Base-by-base conservation (phyloP, 208 protist genomes). In the Leishmania amazonensis region DNA sequence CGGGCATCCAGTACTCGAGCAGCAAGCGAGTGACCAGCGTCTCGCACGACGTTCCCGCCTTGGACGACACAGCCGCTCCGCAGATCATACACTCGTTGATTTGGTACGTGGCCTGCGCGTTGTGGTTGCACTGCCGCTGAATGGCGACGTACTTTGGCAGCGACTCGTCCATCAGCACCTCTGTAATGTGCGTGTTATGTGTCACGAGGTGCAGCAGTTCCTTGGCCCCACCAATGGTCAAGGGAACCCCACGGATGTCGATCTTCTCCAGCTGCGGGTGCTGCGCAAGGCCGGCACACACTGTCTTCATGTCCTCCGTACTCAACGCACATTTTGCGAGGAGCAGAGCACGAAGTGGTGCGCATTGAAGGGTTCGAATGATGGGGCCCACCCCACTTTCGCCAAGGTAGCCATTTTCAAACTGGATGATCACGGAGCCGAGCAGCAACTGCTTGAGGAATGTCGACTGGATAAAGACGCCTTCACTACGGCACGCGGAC, bases 401-500 rank as follows among this genome's bases (percentile, higher is more conserved):
- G 5, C 95, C 95, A 28, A 97, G 81, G 83, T 97, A 97, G 58
- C 90, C 90, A 79, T 96, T 90, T 62, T 93, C 86, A 76, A 97
- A 96, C 72, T 94, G 76, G 73, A 96, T 92, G 31, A 93, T 74
- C 19, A 86, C 83, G 1, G 83, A 81, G 53, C 87, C 91, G 2
- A 81, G 76, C 24, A 86, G 74, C 24, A 97, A 58, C 68, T 94
- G 89, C 58, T 90, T 89, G n/a, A 93, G 28, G 81, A 96, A 96
- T 9, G 88, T 90, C 53, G 88, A 86, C 79, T 87, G 80, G 49
- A 84, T 62, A 75, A 82, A 62, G 13, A 87, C 72, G 17, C 81
- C 82, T 17, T 86, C 64, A 42, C 64, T 53, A 13, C 79, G 40
- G 81, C 94, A 97, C 38, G 81, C 79, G n/a, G 85, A 64, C 13